Percentiles rank a stretch among this genome's conserved stretches.
Evolutionary conservation across 164 flowering plant genomes (phyloP).

Genomic region (Echeveria elegans): DNA sequence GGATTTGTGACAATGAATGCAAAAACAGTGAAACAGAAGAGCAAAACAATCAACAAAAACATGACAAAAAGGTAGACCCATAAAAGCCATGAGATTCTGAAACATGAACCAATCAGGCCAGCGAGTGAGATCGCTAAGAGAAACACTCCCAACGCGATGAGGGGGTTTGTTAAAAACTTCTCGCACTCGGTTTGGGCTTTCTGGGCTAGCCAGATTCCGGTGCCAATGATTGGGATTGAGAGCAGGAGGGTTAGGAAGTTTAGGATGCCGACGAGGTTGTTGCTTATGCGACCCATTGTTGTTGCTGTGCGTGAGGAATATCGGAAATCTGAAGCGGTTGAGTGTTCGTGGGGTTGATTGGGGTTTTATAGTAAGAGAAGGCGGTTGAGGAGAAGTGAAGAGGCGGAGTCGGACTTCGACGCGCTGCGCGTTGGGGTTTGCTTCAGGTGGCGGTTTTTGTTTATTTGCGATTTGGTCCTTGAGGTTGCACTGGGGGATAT

Average conservation of each 20-base stretch:
- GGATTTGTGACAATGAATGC: constrained; percentile 60
- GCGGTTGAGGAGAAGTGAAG: too few relatives aligned
- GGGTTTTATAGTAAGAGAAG: too few relatives aligned
- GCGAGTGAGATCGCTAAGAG: constrained; percentile 51
- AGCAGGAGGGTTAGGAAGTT: constrained; percentile 50
- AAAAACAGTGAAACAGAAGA: constrained; percentile 55
- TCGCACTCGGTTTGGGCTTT: constrained; percentile 44
- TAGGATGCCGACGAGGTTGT: constrained; percentile 37
- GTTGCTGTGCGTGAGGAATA: too few relatives aligned
- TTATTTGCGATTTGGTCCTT: too few relatives aligned
- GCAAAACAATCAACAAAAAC: constrained; percentile 45
- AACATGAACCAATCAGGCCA: constrained; percentile 57
- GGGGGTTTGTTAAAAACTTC: constrained; percentile 39
- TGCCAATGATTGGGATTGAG: constrained; percentile 51
- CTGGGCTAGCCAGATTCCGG: constrained; percentile 52
- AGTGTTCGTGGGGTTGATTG: too few relatives aligned
- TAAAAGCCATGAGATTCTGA: constrained; percentile 48
- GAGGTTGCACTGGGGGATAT: too few relatives aligned
- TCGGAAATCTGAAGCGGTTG: too few relatives aligned
- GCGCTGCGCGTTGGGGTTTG: too few relatives aligned
- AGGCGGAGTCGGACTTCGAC: too few relatives aligned
- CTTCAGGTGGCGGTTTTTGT: too few relatives aligned
- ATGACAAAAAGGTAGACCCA: constrained; percentile 58
- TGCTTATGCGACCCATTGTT: constrained; percentile 17
- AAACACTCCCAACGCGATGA: constrained; percentile 49